phyloP scores from a whole-genome alignment of 2,329 filamentous ascomycete species.

The Colletotrichum sp. region DNA sequence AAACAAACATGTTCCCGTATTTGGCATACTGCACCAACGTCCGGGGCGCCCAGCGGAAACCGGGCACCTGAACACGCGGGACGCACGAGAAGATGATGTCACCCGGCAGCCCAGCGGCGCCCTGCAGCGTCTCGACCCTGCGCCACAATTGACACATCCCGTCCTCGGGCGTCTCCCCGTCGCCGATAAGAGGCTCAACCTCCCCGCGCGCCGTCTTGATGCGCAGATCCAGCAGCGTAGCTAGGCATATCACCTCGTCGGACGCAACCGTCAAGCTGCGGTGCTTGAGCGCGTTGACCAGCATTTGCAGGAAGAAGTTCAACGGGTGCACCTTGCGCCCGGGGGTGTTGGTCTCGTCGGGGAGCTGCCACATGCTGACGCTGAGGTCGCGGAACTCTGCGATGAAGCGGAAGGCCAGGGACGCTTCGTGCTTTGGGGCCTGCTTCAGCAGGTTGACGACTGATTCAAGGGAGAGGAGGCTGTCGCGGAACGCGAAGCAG shows the following conservation, averaged over 20 bases:
- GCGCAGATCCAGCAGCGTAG: not conserved
- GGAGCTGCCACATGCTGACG: not conserved
- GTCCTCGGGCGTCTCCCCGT: not conserved
- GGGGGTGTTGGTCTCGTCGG: not conserved
- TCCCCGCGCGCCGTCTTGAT: not conserved
- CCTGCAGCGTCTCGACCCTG: not conserved
- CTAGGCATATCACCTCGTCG: not conserved
- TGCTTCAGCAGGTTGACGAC: not conserved
- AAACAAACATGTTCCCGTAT: not conserved
- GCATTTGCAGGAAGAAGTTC: not conserved
- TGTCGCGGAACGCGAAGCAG: not conserved
- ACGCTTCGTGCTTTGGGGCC: not conserved
- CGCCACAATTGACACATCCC: conserved; percentile 15
- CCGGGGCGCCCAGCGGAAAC: not conserved
- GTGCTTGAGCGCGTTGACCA: not conserved
- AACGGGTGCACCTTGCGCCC: not conserved
- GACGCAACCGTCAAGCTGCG: conserved; percentile 3
- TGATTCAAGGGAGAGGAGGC: not conserved
- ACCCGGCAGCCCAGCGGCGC: not conserved
- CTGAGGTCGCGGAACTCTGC: not conserved
- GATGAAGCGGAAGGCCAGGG: not conserved
- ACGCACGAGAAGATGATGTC: conserved; percentile 3
- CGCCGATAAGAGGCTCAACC: not conserved
- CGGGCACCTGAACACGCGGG: not conserved
- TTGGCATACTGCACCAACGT: not conserved